phyloP scores from a whole-genome alignment of 768 basidiomycete species.

The Suillus alpinus region DNA sequence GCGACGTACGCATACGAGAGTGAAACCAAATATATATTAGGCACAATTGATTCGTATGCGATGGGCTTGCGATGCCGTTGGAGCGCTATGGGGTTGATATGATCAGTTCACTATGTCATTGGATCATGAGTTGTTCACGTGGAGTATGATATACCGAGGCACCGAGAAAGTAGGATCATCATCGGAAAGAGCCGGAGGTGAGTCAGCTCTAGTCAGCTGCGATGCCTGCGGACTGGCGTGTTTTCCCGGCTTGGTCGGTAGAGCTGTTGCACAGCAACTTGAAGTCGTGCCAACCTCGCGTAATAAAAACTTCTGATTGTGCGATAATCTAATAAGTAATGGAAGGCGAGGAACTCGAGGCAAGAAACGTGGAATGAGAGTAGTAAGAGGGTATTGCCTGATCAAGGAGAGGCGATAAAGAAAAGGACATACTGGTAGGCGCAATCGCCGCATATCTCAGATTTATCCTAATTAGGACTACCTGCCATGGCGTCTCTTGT shows the following conservation, averaged over 20 bases:
- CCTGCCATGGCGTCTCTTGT: background rate
- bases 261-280: background rate
- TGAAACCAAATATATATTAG: background rate
- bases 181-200: constrained; percentile 9
- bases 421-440: background rate
- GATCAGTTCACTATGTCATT: background rate
- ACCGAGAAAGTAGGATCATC: background rate
- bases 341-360: constrained; percentile 30
- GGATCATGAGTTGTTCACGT: background rate
- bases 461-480: constrained; percentile 9
- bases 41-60: background rate
- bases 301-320: constrained; percentile 21
- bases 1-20: background rate
- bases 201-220: constrained; percentile 22
- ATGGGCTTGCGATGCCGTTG: no score
- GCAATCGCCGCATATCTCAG: constrained; percentile 29
- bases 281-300: constrained; percentile 7
- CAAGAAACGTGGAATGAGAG: constrained; percentile 24
- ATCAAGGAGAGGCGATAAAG: background rate
- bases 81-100: background rate
- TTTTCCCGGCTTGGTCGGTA: background rate
- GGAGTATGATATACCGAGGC: background rate
- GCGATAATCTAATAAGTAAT: constrained; percentile 24
- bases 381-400: constrained; percentile 1
- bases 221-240: background rate